A percentile compares a stretch with the other conserved stretches of the same genome.
Conservation (phyloP, 148 eudicot species). For the Diospyros kaki region DNA sequence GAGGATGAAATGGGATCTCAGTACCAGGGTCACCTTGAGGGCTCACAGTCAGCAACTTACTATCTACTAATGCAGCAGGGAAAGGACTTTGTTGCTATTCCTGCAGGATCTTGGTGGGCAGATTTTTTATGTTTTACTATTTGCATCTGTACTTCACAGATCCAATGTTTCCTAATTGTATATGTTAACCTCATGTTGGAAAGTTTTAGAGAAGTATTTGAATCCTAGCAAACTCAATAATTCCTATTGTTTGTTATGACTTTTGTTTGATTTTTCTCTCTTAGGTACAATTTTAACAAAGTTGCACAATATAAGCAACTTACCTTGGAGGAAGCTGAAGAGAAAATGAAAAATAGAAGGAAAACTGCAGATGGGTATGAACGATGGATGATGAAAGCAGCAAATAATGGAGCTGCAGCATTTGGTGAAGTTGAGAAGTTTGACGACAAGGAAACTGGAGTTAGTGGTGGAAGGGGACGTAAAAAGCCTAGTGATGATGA, state of each 20-base stretch:
- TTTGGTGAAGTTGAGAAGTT: constrained; percentile 65
- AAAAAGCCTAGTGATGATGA: constrained; percentile 62
- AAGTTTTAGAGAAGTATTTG: background rate
- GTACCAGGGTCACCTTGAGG: constrained; percentile 82
- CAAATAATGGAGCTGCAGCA: constrained; percentile 81
- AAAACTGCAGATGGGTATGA: constrained; percentile 87
- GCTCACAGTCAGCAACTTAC: constrained; percentile 75
- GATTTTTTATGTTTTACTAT: background rate
- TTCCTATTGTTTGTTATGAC: background rate
- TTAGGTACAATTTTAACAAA: constrained; percentile 92
- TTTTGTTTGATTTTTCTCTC: background rate
- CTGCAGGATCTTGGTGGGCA: constrained; percentile 90
- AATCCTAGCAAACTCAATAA: background rate
- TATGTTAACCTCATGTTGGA: background rate
- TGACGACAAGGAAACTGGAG: constrained; percentile 52
- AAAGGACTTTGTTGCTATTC: constrained; percentile 87
- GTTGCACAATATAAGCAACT: constrained; percentile 97
- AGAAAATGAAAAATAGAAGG: constrained; percentile 91
- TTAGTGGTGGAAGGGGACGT: constrained; percentile 59
- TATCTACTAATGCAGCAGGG: constrained; percentile 85
- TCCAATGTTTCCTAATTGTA: background rate
- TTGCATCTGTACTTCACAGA: background rate
- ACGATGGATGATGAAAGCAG: constrained; percentile 99
- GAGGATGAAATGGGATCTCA: constrained; percentile 90
- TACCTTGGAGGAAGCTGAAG: constrained; percentile 96